A percentile compares a stretch with the other conserved stretches of the same genome.
These are phyloP conservation scores for Candida alai DNA, from an alignment of 805 yeast species.

Conservation along the genomic window DNA sequence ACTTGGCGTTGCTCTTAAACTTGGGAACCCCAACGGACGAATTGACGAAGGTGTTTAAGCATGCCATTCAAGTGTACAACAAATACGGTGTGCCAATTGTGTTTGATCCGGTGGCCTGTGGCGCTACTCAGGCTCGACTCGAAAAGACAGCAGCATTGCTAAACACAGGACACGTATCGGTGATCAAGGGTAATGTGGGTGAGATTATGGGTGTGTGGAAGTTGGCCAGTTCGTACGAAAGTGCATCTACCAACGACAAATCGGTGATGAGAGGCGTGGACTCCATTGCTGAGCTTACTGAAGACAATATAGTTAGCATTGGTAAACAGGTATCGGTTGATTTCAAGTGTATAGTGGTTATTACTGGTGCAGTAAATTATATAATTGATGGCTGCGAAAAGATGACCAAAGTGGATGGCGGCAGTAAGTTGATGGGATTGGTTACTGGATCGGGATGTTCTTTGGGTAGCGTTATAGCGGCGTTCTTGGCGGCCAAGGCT, in stretches of 20 bases:
- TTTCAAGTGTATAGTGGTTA: slow-evolving; percentile 58
- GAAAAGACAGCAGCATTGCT: slow-evolving; percentile 46
- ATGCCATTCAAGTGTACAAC: slow-evolving; percentile 61
- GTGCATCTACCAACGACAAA: slow-evolving; percentile 18
- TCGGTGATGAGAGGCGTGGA: slow-evolving; percentile 74
- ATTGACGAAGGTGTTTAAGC: slow-evolving; percentile 38
- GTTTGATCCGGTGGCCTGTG: slow-evolving; percentile 92
- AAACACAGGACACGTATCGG: slow-evolving; percentile 54
- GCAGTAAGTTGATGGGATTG: slow-evolving; percentile 56
- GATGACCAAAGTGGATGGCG: slow-evolving; percentile 43
- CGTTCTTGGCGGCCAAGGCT: slow-evolving; percentile 47
- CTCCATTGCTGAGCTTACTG: slow-evolving; percentile 24
- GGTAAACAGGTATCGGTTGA: slow-evolving; percentile 49
- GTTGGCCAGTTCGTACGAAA: slow-evolving; percentile 20
- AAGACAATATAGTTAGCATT: slow-evolving; percentile 29
- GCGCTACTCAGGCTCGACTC: slow-evolving; percentile 65
- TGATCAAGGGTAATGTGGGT: slow-evolving; percentile 83
- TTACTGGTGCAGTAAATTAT: slow-evolving; percentile 53
- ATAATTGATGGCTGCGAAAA: slow-evolving; percentile 18
- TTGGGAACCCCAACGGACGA: slow-evolving; percentile 65
- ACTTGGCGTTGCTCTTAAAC: slow-evolving; percentile 59
- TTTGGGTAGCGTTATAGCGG: slow-evolving; percentile 66
- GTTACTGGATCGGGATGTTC: slow-evolving; percentile 86
- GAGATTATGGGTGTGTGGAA: slow-evolving; percentile 65
- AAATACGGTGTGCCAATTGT: slow-evolving; percentile 55